A percentile compares a stretch with the other conserved stretches of the same genome.
These are phyloP conservation scores for Vaccinium darrowii DNA, from an alignment of 148 eudicot species.

Conservation along the genomic window DNA sequence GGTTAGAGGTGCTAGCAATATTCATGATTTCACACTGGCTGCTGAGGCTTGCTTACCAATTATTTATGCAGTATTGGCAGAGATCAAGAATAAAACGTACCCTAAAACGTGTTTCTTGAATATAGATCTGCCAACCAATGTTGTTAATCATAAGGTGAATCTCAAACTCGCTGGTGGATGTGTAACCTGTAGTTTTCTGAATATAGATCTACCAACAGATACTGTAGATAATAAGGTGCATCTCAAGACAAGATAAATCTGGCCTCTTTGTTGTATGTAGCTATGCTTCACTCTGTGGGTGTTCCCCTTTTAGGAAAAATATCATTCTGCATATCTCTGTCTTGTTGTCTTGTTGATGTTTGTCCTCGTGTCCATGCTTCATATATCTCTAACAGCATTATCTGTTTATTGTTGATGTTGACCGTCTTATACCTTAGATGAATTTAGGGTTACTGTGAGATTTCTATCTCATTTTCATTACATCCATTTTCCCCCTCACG, in stretches of 20 bases:
- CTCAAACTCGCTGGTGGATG: not conserved
- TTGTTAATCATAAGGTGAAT: constrained; percentile 75
- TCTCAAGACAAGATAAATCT: not conserved
- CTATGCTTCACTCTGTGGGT: not conserved
- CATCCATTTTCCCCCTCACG: not conserved
- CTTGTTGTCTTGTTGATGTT: not conserved
- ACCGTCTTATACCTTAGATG: not conserved
- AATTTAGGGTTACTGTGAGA: too few species aligned
- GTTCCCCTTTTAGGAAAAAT: not conserved
- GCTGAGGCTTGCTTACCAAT: constrained; percentile 94
- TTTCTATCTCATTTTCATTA: too few species aligned
- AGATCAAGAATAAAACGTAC: constrained; percentile 51
- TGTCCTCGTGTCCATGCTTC: not conserved
- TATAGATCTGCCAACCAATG: constrained; percentile 74
- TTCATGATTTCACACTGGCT: constrained; percentile 60
- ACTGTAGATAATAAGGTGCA: constrained; percentile 73
- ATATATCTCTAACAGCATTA: not conserved
- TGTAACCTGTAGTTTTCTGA: constrained; percentile 62
- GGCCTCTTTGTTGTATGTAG: not conserved
- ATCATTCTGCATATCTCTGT: not conserved
- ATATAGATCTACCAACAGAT: constrained; percentile 75
- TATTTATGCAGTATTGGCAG: constrained; percentile 51
- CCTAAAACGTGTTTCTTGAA: constrained; percentile 77
- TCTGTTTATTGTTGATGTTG: not conserved
- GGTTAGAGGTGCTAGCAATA: constrained; percentile 69